Evolutionary conservation across 768 basidiomycete species (phyloP).

Genomic region (Chlorophyllum brunneum): DNA sequence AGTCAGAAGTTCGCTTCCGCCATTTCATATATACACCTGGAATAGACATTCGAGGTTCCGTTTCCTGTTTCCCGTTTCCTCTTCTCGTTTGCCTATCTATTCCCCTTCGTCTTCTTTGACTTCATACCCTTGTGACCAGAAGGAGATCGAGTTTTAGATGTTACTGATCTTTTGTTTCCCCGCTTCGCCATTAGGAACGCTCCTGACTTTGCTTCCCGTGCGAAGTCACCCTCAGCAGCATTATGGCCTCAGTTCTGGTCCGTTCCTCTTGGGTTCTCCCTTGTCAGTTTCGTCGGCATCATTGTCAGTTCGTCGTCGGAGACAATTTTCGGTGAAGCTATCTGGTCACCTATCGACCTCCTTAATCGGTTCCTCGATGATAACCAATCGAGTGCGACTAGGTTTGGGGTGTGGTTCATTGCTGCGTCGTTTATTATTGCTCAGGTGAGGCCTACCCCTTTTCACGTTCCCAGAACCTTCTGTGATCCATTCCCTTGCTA

Average conservation of each 20-base stretch:
- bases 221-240: slow-evolving; percentile 52
- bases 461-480: neutral
- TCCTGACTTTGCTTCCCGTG: slow-evolving; percentile 72
- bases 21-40: neutral
- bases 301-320: slow-evolving; percentile 76
- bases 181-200: slow-evolving; percentile 47
- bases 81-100: slow-evolving; percentile 9
- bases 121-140: slow-evolving; percentile 10
- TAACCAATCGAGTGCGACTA: slow-evolving; percentile 55
- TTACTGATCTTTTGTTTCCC: neutral
- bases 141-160: slow-evolving; percentile 10
- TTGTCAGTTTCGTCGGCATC: slow-evolving; percentile 78
- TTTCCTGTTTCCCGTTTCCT: neutral
- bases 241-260: slow-evolving; percentile 65
- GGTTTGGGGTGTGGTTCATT: slow-evolving; percentile 81
- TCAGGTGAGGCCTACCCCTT: slow-evolving; percentile 35
- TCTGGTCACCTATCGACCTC: slow-evolving; percentile 78
- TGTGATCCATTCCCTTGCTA: slow-evolving; percentile 12
- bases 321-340: slow-evolving; percentile 69
- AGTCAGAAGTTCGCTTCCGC: neutral
- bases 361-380: slow-evolving; percentile 66
- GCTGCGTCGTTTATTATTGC: slow-evolving; percentile 75
- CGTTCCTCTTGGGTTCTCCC: slow-evolving; percentile 67
- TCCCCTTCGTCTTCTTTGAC: slow-evolving; percentile 7
- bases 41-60: neutral